phyloP scores from a whole-genome alignment of 768 basidiomycete species.

The Coprinopsis marcescibilis region DNA sequence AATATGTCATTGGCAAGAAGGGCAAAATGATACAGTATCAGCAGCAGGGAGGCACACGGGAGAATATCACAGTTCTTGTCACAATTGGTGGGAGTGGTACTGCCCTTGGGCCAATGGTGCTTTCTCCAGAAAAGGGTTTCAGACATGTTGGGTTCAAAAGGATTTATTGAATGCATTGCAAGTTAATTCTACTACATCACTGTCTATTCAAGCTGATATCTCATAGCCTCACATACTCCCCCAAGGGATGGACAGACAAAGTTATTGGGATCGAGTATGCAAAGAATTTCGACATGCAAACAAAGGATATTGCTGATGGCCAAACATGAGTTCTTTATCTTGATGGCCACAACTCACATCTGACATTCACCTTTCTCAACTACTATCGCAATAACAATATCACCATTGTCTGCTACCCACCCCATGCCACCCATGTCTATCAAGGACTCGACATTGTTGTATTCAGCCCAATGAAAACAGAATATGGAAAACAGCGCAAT shows the following conservation, averaged over 20 bases:
- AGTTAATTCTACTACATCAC: conserved; percentile 7
- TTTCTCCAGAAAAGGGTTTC: conserved; percentile 26
- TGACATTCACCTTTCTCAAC: conserved; percentile 20
- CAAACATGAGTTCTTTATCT: conserved; percentile 25
- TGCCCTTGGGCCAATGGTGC: conserved; percentile 22
- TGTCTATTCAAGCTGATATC: too few species aligned
- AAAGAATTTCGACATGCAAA: conserved; percentile 27
- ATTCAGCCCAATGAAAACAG: conserved; percentile 2
- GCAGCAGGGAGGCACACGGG: conserved; percentile 24
- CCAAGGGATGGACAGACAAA: conserved; percentile 30
- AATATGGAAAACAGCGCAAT: background rate
- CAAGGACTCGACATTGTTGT: conserved; percentile 32
- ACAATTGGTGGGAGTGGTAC: conserved; percentile 37
- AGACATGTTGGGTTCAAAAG: conserved; percentile 23
- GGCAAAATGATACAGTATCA: conserved; percentile 25
- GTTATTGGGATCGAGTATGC: conserved; percentile 33
- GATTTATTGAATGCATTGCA: conserved; percentile 17
- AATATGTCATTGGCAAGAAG: conserved; percentile 19
- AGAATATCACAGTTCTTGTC: conserved; percentile 36
- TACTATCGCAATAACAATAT: conserved; percentile 26
- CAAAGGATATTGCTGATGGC: conserved; percentile 19
- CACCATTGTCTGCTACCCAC: conserved; percentile 32
- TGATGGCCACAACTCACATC: conserved; percentile 36
- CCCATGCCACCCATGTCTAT: conserved; percentile 35
- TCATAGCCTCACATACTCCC: conserved; percentile 18